These are phyloP conservation scores for Styphnolobium japonicum DNA, from an alignment of 306 rosid species.

Conservation along the genomic window DNA sequence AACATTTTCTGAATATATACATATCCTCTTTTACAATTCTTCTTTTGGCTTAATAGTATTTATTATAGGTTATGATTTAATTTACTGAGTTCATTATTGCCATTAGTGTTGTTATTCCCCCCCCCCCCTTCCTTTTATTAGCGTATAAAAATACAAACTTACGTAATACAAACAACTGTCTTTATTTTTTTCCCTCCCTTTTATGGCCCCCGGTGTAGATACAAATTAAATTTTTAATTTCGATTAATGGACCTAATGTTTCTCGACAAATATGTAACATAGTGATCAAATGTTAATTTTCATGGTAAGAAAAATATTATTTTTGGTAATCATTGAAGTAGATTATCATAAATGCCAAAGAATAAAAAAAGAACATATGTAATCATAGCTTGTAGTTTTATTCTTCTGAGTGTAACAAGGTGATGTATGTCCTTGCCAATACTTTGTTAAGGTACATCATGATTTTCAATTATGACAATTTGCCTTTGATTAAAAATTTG, in stretches of 20 bases:
- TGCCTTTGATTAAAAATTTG: neutral
- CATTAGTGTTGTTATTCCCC: too few relatives aligned
- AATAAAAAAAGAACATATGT: neutral
- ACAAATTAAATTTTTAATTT: neutral
- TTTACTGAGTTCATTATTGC: too few relatives aligned
- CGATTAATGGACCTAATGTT: neutral
- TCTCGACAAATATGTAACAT: too few relatives aligned
- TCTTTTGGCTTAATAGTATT: too few relatives aligned
- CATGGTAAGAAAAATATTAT: neutral
- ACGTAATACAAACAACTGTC: too few relatives aligned
- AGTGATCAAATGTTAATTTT: too few relatives aligned
- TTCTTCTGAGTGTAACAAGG: neutral
- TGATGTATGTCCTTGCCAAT: neutral
- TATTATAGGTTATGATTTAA: too few relatives aligned
- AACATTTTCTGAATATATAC: neutral
- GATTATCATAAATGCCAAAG: neutral
- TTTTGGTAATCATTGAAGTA: neutral
- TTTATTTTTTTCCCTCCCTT: too few relatives aligned
- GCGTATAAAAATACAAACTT: too few relatives aligned
- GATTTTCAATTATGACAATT: neutral
- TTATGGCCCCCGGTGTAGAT: neutral
- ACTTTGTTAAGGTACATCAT: conserved; percentile 9
- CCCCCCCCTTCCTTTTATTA: too few relatives aligned
- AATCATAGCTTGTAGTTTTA: neutral
- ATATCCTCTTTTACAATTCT: neutral